Evolutionary conservation across 2,329 filamentous ascomycete species (phyloP).

Genomic region (Botrytis hyacinthi): DNA sequence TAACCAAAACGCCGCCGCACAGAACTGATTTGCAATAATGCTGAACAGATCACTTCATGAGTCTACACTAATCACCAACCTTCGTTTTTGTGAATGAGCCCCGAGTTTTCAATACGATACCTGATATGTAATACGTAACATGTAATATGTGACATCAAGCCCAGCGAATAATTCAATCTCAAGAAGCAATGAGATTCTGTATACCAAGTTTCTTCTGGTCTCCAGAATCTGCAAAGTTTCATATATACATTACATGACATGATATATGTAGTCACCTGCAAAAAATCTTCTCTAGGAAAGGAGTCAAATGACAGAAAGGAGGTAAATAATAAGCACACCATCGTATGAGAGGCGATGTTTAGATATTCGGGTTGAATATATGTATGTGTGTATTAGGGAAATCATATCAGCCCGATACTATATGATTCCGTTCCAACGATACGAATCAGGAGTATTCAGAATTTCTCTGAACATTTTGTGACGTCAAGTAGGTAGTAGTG

Average conservation of each 20-base stretch:
- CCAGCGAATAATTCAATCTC: background rate
- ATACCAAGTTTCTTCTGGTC: background rate
- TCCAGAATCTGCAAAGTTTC: background rate
- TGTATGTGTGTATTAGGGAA: background rate
- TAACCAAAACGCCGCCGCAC: background rate
- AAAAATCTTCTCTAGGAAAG: background rate
- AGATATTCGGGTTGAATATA: background rate
- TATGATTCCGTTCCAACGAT: fast-evolving
- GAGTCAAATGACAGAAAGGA: too few species aligned
- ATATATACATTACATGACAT: background rate
- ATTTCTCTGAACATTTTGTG: background rate
- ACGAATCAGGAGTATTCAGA: background rate
- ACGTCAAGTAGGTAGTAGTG: too few species aligned
- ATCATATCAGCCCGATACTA: background rate
- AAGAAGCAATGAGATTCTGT: background rate
- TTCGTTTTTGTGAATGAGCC: background rate
- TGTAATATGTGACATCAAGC: background rate
- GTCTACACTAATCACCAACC: background rate
- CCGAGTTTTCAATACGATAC: background rate
- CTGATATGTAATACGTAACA: too few species aligned
- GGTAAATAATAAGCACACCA: background rate
- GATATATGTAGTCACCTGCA: too few species aligned
- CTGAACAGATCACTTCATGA: background rate
- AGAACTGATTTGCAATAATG: background rate
- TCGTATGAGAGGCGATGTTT: background rate